Evolutionary conservation across 371 early-diverging fungal species (phyloP), one percentile per base, ranked within the genome.

Genomic region (Rhizopus arrhizus): DNA sequence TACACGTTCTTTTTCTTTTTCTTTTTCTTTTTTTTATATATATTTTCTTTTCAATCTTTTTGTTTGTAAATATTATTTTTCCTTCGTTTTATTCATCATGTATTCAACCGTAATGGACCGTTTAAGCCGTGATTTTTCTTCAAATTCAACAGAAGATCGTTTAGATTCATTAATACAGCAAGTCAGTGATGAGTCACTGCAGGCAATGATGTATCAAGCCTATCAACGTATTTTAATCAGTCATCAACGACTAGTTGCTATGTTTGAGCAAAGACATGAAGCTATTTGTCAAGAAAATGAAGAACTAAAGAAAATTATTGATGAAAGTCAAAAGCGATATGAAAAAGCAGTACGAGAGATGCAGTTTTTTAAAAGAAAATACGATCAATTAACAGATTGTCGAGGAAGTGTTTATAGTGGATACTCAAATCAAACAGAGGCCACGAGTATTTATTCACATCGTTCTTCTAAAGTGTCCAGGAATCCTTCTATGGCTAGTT

Each of bases 261-360:
- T 72, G 64, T 48, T 74, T 5, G 68, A 74, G 22, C 68, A 71
- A 15, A 47, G 67, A 16, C 61, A 59, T 6, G 64, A 69, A 12
- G 29, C 56, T 1, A 28, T 74, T 4, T 68, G 74, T 29, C 61
- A 62, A 28, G 72, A 77, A 61, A 72, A 68, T 36, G 53, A 63
- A 3, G 69, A 71, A 43, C 55, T 72, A 12, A 68, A 67, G 16
- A 12, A 49, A 1, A 54, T 70, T n/a, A 53, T 74, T 5, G 8
- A 29, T 5, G 77, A 77, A 22, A 68, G 65, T 16, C 77, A 77
- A 45, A 62, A 65, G 34, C 65, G 74, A 33, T 79, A 79, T 40
- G 80, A 79, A 50, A 79, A 79, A 42, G 80, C 80, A 2, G 80
- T 79, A 10, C 64, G 80, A 9, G 80, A 79, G 50, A 76, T 76